These are phyloP conservation scores for Flaveria sonorensis DNA, from an alignment of 129 eudicot genomes.

Conservation along the genomic window DNA sequence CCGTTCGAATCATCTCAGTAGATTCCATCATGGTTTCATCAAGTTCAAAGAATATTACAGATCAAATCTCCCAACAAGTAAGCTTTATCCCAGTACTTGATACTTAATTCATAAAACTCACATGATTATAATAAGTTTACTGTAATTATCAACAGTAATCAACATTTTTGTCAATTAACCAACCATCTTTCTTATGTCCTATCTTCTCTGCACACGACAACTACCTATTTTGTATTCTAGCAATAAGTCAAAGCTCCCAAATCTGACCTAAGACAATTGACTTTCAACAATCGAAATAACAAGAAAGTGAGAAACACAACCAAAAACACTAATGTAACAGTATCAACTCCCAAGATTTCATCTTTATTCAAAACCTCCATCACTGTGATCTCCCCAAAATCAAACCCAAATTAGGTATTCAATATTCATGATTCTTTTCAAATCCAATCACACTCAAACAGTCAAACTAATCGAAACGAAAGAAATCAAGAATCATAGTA, in stretches of 20 bases:
- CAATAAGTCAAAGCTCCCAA: background rate
- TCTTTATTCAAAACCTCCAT: slow-evolving; percentile 7
- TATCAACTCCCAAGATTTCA: no score
- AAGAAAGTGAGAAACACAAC: no score
- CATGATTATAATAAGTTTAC: background rate
- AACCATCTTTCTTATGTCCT: slow-evolving; percentile 8
- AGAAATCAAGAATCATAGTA: background rate
- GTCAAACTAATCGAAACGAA: background rate
- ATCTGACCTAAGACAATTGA: slow-evolving; percentile 1
- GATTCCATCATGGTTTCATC: background rate
- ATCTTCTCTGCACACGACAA: slow-evolving; percentile 15
- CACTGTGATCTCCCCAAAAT: slow-evolving; percentile 5
- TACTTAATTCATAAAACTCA: slow-evolving; percentile 1
- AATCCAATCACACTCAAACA: background rate
- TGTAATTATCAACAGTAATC: background rate
- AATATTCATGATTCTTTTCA: background rate
- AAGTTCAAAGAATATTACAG: background rate
- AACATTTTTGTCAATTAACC: background rate
- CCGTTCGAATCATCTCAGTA: background rate
- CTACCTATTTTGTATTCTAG: slow-evolving; percentile 8
- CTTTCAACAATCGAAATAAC: background rate
- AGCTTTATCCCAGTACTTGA: background rate
- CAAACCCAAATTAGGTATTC: background rate
- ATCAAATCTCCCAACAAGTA: no score
- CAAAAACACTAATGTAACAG: no score